These are phyloP conservation scores for Xylaria acuta DNA, from an alignment of 495 filamentous ascomycete genomes.

Conservation along the genomic window DNA sequence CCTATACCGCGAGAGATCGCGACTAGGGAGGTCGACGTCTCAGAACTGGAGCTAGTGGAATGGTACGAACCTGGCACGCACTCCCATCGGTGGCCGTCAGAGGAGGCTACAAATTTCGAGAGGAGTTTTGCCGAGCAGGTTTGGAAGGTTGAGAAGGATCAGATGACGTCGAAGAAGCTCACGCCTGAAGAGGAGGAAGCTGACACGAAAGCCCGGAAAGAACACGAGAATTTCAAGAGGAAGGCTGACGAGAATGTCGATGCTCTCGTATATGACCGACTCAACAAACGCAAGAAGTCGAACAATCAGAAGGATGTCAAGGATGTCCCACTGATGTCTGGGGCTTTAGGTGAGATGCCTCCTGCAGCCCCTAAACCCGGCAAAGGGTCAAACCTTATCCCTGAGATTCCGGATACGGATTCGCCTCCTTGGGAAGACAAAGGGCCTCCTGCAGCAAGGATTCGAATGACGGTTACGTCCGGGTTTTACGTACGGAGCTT, in stretches of 20 bases:
- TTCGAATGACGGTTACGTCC: conserved; percentile 91
- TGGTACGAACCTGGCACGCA: conserved; percentile 88
- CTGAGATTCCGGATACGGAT: conserved; percentile 40
- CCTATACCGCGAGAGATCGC: conserved; percentile 83
- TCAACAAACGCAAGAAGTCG: conserved; percentile 42
- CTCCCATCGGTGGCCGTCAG: conserved; percentile 71
- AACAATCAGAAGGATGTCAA: conserved; percentile 30
- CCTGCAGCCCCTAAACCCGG: conserved; percentile 40
- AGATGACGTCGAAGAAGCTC: conserved; percentile 47
- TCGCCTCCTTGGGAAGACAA: conserved; percentile 52
- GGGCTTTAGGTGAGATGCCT: conserved; percentile 50
- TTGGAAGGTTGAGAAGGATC: conserved; percentile 57
- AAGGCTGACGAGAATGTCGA: conserved; percentile 55
- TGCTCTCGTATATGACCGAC: conserved; percentile 49
- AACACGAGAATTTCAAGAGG: conserved; percentile 54
- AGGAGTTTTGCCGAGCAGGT: conserved; percentile 77
- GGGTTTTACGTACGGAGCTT: conserved; percentile 97
- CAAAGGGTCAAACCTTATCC: conserved; percentile 45
- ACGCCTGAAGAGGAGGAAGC: conserved; percentile 55
- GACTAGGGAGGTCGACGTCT: conserved; percentile 75
- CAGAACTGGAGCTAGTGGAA: conserved; percentile 77
- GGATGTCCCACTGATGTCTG: conserved; percentile 58
- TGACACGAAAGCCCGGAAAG: conserved; percentile 51
- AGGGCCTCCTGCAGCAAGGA: conserved; percentile 73
- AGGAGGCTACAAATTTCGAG: conserved; percentile 74